phyloP scores from a whole-genome alignment of 1,284 basidiomycete species.

The Hemileia vastatrix region DNA sequence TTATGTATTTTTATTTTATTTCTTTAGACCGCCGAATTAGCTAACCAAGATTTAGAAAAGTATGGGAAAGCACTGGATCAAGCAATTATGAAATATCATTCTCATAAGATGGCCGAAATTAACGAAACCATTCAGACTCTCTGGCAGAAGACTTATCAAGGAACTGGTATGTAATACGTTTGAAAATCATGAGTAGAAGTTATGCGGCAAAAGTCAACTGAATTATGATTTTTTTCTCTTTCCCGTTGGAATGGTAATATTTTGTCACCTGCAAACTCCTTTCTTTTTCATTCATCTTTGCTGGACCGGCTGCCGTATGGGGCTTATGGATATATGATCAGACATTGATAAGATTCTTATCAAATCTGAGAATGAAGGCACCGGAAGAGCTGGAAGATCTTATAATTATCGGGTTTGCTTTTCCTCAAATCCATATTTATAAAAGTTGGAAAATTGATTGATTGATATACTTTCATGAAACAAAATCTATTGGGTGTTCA shows the following conservation, averaged over 20 bases:
- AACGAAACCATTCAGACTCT: slow-evolving; percentile 91
- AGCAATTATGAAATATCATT: slow-evolving; percentile 98
- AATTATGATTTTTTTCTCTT: too few species aligned
- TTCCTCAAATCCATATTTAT: slow-evolving; percentile 23
- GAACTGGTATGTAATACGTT: slow-evolving; percentile 78
- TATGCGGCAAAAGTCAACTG: too few species aligned
- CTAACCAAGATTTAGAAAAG: slow-evolving; percentile 89
- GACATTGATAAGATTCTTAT: slow-evolving; percentile 98
- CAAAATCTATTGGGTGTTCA: slow-evolving; percentile 36
- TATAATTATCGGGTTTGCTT: slow-evolving; percentile 95
- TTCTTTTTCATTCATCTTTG: not conserved
- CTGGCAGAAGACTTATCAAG: slow-evolving; percentile 99
- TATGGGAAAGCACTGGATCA: slow-evolving; percentile 91
- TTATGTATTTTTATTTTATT: slow-evolving; percentile 2
- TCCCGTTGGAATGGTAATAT: too few species aligned
- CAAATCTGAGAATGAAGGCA: slow-evolving; percentile 79
- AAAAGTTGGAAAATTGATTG: not conserved
- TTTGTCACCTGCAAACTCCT: too few species aligned
- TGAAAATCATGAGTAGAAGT: too few species aligned
- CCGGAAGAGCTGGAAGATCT: slow-evolving; percentile 62
- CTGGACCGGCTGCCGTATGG: not conserved
- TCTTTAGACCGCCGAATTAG: slow-evolving; percentile 80
- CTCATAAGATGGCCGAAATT: slow-evolving; percentile 99
- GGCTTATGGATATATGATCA: slow-evolving; percentile 37
- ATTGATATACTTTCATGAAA: not conserved